These are phyloP conservation scores for Scleroderma citrinum DNA, from an alignment of 768 basidiomycete species.

Conservation along the genomic window DNA sequence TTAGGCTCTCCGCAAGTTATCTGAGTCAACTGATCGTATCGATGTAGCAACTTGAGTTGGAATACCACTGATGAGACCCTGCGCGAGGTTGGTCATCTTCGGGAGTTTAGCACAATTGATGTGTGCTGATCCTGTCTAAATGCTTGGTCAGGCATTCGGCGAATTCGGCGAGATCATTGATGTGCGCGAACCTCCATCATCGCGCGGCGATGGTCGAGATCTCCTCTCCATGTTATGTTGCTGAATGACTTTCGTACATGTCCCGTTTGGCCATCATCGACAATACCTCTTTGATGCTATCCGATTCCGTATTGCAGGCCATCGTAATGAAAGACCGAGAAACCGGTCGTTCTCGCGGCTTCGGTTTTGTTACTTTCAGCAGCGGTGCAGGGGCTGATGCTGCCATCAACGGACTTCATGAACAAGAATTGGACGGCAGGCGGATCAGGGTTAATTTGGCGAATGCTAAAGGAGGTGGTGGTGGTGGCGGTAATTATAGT, in stretches of 20 bases:
- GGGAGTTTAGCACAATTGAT: background rate
- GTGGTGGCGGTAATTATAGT: conserved; percentile 15
- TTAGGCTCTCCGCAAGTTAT: background rate
- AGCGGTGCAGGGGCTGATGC: conserved; percentile 32
- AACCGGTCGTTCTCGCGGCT: conserved; percentile 52
- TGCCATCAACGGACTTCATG: conserved; percentile 42
- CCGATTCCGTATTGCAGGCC: conserved; percentile 12
- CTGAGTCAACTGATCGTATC: background rate
- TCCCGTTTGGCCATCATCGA: conserved; percentile 15
- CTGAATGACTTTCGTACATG: conserved; percentile 24
- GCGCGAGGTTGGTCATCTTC: conserved; percentile 16
- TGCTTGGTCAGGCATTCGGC: conserved; percentile 34
- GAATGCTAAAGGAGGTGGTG: conserved; percentile 25
- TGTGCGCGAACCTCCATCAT: conserved; percentile 38
- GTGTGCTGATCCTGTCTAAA: background rate
- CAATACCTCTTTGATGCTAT: background rate
- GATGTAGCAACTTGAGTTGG: conserved; percentile 30
- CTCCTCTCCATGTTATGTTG: conserved; percentile 14
- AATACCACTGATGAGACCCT: conserved; percentile 24
- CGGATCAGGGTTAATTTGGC: conserved; percentile 45
- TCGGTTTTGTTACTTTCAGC: conserved; percentile 47
- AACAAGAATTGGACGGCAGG: conserved; percentile 51
- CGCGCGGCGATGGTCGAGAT: conserved; percentile 27
- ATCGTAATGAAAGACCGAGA: conserved; percentile 46
- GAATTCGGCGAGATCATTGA: conserved; percentile 41